Evolutionary conservation across 2,329 filamentous ascomycete species (phyloP).

Genomic region (Phyllosticta citriasiana): DNA sequence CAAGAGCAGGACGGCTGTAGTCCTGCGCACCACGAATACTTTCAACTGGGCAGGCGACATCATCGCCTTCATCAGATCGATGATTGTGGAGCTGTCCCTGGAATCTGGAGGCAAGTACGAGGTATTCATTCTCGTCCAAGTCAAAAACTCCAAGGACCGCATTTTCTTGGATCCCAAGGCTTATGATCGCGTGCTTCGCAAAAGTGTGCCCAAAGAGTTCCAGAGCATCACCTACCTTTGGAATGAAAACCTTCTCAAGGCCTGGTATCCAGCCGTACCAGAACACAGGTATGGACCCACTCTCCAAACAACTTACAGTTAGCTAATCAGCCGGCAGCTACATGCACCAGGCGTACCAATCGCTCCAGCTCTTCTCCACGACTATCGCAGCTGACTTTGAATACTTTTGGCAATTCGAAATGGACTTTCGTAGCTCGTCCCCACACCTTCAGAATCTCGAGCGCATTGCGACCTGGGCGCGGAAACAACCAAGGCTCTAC

Average conservation of each 20-base stretch:
- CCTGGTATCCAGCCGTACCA: slow-evolving; percentile 38
- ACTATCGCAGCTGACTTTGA: slow-evolving; percentile 70
- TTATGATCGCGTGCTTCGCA: slow-evolving; percentile 50
- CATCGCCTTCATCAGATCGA: slow-evolving; percentile 33
- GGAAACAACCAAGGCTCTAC: slow-evolving; percentile 46
- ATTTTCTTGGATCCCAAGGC: slow-evolving; percentile 51
- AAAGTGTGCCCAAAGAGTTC: slow-evolving; percentile 60
- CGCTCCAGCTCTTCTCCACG: slow-evolving; percentile 61
- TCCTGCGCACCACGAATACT: slow-evolving; percentile 37
- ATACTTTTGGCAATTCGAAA: slow-evolving; percentile 77
- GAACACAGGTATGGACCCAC: slow-evolving; percentile 17
- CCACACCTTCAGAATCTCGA: slow-evolving; percentile 73
- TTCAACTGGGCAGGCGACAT: slow-evolving; percentile 39
- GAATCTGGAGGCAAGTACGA: slow-evolving; percentile 39
- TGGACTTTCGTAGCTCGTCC: slow-evolving; percentile 68
- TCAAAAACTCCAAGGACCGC: slow-evolving; percentile 43
- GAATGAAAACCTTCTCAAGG: slow-evolving; percentile 50
- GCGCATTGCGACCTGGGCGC: slow-evolving; percentile 47
- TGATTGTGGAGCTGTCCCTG: slow-evolving; percentile 38
- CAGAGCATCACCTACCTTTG: slow-evolving; percentile 63
- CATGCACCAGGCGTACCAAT: slow-evolving; percentile 53
- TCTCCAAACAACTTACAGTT: neutral
- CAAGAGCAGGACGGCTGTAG: slow-evolving; percentile 26
- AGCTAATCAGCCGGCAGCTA: slow-evolving; percentile 27
- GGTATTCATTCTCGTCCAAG: slow-evolving; percentile 38